Evolutionary conservation across 2,329 filamentous ascomycete species (phyloP).

Genomic region (Botrytis fragariae): DNA sequence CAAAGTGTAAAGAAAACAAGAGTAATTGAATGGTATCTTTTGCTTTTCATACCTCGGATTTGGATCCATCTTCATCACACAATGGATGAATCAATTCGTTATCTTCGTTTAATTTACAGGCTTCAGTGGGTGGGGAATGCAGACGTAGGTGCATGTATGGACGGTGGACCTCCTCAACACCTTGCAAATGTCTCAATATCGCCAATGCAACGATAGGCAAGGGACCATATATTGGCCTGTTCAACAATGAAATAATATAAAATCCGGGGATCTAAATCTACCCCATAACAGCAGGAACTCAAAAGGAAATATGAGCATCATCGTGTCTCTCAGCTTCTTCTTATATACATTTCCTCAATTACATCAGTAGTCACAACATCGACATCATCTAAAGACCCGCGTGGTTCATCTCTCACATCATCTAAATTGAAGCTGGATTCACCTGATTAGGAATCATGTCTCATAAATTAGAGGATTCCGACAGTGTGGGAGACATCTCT

Average conservation of each 20-base stretch:
- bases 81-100: not conserved
- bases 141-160: not conserved
- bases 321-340: not conserved
- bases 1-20: not conserved
- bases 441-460: constrained; percentile 1
- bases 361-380: not conserved
- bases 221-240: constrained; percentile 11
- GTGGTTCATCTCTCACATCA: not conserved
- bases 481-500: not conserved
- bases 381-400: not conserved
- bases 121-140: not conserved
- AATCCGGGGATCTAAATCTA: constrained; percentile 10
- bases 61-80: not conserved
- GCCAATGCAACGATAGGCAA: not conserved
- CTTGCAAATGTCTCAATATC: constrained; percentile 10
- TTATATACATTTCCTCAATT: not conserved
- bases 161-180: not conserved
- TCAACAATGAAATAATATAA: constrained; percentile 2
- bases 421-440: not conserved
- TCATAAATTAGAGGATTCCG: not conserved
- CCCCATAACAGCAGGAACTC: not conserved
- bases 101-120: not conserved
- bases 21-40: not conserved
- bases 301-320: not conserved
- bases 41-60: not conserved